Conservation (phyloP, 208 protist genomes). For the Trichomonas tenax region DNA sequence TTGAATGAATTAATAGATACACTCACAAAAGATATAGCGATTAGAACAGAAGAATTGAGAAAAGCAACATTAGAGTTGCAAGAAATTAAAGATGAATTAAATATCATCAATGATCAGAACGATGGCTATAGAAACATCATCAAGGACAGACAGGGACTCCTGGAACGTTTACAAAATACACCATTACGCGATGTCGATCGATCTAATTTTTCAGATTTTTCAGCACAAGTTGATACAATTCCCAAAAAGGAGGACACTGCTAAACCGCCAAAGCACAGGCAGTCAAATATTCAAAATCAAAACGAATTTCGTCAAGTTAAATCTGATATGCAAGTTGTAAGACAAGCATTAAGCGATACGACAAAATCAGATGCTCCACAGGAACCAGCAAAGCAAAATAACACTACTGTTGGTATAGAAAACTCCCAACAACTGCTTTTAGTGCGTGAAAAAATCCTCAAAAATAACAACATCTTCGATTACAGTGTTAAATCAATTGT, state of each 20-base stretch:
- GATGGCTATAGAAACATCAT: background rate
- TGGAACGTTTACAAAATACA: background rate
- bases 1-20: background rate
- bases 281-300: background rate
- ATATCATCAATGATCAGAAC: background rate
- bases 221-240: background rate
- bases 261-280: background rate
- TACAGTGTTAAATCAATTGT: background rate
- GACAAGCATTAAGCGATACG: background rate
- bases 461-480: background rate
- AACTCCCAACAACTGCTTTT: background rate
- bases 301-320: background rate
- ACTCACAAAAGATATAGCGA: constrained; percentile 1
- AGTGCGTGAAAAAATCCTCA: background rate
- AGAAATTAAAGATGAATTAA: background rate
- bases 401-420: background rate
- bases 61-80: background rate
- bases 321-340: background rate
- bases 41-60: background rate
- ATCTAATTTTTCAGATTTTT: too few relatives aligned
- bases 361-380: background rate
- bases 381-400: background rate
- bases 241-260: background rate
- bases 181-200: background rate
- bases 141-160: background rate